Base-by-base conservation (phyloP, 768 basidiomycete species). In the Pholiota conissans region DNA sequence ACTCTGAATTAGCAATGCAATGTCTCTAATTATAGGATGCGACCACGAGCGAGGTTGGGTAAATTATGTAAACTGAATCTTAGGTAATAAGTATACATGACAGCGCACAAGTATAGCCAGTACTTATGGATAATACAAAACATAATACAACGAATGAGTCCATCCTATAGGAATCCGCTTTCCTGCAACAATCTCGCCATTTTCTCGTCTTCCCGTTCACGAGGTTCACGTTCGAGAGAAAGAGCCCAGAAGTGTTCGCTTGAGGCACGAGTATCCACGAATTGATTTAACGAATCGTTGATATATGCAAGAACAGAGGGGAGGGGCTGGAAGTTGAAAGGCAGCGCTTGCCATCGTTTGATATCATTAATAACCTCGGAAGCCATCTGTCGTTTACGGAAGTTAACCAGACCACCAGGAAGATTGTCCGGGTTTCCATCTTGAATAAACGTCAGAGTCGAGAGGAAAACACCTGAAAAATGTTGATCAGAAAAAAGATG, bases 341-440 rank as follows among this genome's bases (percentile, higher is more conserved):
- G 87, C 61, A 87, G 86, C 5, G 90, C 83, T 70, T 99, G 97
- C 86, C 95, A 98, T 27, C 93, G 89, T 70, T 97, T 92, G 70
- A 99, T 98, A 70, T 98, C 95, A 61, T 88, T 87, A 65, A 99
- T 93, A 64, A 98, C 91, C 68, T 97, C 95, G n/a, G 95, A 93
- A 0, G 94, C 88, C 73, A 92, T 92, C 65, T 93, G 89, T 16
- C 96, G 90, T 73, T 99, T 99, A 68, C 88, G 85, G 76, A 98
- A 98, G 76, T 98, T 98, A 74, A 98, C 87, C 61, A 96, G 76
- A 55, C 84, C 82, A 7, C 85, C 89, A 16, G 82, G 81, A 9
- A 97, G 77, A 63, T 80, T 85, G 75, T 98, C 93, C 50, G 90
- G 89, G 67, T 93, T 94, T 8, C 96, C 97, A 64, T 98, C 97